Percentiles rank a stretch among this genome's conserved stretches.
These are phyloP conservation scores for Penicillium sp. DNA, from an alignment of 2,329 filamentous ascomycete genomes.

Conservation along the genomic window DNA sequence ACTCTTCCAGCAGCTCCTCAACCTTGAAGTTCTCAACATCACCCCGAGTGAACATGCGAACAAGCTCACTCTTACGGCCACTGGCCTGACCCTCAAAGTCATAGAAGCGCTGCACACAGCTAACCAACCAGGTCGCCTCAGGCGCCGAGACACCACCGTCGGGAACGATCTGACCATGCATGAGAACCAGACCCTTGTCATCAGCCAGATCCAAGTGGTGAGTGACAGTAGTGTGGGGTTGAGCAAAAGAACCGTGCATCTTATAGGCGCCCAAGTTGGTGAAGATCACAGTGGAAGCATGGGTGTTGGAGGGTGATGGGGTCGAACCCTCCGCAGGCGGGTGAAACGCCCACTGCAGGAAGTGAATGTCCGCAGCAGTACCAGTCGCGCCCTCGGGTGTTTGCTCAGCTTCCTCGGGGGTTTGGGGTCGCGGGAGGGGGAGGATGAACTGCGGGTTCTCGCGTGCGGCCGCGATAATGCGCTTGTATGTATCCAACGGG, in stretches of 20 bases:
- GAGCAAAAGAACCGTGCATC: conserved; percentile 81
- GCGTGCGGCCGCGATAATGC: conserved; percentile 71
- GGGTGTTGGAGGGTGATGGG: conserved; percentile 48
- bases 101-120: conserved; percentile 96
- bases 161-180: conserved; percentile 79
- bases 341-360: conserved; percentile 94
- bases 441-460: conserved; percentile 86
- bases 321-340: conserved; percentile 47
- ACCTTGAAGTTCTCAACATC: conserved; percentile 74
- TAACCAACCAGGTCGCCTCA: conserved; percentile 85
- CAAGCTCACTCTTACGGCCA: conserved; percentile 66
- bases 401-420: conserved; percentile 27
- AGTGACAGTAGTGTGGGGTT: conserved; percentile 90
- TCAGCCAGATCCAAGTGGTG: conserved; percentile 80
- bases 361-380: conserved; percentile 79
- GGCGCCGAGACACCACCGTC: conserved; percentile 74
- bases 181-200: conserved; percentile 76
- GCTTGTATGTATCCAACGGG: conserved; percentile 69
- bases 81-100: conserved; percentile 57
- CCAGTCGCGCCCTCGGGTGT: conserved; percentile 25
- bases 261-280: conserved; percentile 95
- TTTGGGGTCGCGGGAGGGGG: conserved; percentile 63
- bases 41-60: conserved; percentile 80
- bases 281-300: conserved; percentile 79
- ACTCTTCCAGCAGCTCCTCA: conserved; percentile 83